Evolutionary conservation across 148 eudicot genomes (phyloP).

Genomic region (Spergularia marina): DNA sequence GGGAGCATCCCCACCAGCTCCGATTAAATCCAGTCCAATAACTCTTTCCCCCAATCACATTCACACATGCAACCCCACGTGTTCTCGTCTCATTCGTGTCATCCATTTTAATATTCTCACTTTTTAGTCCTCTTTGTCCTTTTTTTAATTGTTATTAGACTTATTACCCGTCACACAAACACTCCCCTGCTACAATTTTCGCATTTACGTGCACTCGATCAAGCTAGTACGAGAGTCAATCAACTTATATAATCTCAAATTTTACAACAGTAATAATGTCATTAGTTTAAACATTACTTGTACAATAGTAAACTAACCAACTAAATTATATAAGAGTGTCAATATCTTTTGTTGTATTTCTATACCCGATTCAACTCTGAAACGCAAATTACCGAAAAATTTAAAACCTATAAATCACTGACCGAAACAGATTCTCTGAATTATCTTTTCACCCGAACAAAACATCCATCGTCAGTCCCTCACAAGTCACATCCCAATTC

Average conservation of each 20-base stretch:
- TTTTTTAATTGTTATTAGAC: not conserved
- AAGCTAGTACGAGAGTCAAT: no score
- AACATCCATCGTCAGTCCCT: conserved; percentile 4
- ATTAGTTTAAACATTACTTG: no score
- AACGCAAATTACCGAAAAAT: not conserved
- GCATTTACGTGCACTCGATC: no score
- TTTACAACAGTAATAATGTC: no score
- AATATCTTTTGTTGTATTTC: no score
- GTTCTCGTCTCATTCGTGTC: conserved; percentile 19
- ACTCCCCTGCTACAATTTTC: not conserved
- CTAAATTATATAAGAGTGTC: no score
- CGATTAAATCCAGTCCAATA: not conserved
- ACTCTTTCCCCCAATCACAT: not conserved
- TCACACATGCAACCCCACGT: conserved; percentile 23
- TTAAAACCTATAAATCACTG: not conserved
- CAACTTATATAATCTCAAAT: no score
- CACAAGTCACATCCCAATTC: not conserved
- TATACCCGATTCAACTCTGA: no score
- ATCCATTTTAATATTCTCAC: not conserved
- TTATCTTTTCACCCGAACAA: conserved; percentile 31
- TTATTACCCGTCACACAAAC: not conserved
- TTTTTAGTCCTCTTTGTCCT: not conserved
- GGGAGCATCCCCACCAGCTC: not conserved
- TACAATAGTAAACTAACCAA: no score
- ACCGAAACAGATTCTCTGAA: conserved; percentile 29